phyloP scores from a whole-genome alignment of 352 stramenopile genomes.

The Blastocystis hominis region DNA sequence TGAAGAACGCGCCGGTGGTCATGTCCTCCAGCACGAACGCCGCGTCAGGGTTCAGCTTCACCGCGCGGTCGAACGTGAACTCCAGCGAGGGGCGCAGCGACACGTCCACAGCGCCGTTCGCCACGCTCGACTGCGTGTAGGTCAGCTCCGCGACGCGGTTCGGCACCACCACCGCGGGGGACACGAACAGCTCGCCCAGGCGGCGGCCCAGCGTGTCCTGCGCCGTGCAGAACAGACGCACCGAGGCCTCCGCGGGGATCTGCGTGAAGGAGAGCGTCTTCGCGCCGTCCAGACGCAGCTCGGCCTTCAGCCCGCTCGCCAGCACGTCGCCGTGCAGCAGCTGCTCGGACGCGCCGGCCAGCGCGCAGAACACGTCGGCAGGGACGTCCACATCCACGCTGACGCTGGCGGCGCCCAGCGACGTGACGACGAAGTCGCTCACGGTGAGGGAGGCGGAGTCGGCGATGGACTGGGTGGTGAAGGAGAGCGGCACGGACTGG shows the following conservation, averaged over 20 bases:
- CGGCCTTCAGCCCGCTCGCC: not conserved
- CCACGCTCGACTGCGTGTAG: not conserved
- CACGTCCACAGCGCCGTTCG: not conserved
- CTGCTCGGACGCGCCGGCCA: not conserved
- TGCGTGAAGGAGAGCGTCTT: not conserved
- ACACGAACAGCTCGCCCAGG: not conserved
- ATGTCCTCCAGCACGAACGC: slow-evolving; percentile 7
- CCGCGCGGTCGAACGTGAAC: not conserved
- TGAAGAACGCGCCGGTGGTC: not conserved
- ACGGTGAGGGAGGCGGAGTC: not conserved
- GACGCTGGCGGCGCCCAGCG: not conserved
- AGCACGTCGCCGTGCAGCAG: not conserved
- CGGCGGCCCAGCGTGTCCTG: not conserved
- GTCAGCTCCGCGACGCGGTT: not conserved
- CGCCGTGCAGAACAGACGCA: not conserved
- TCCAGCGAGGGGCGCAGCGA: not conserved
- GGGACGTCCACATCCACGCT: not conserved
- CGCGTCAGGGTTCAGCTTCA: not conserved
- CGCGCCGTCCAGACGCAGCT: not conserved
- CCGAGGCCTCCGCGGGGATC: not conserved
- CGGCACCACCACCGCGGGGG: not conserved
- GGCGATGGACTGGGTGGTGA: not conserved
- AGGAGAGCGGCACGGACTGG: not conserved
- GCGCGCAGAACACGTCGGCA: not conserved
- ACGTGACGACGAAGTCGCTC: not conserved